Base-by-base conservation (phyloP, 2,329 filamentous ascomycete species). In the Aureobasidium melanogenum region DNA sequence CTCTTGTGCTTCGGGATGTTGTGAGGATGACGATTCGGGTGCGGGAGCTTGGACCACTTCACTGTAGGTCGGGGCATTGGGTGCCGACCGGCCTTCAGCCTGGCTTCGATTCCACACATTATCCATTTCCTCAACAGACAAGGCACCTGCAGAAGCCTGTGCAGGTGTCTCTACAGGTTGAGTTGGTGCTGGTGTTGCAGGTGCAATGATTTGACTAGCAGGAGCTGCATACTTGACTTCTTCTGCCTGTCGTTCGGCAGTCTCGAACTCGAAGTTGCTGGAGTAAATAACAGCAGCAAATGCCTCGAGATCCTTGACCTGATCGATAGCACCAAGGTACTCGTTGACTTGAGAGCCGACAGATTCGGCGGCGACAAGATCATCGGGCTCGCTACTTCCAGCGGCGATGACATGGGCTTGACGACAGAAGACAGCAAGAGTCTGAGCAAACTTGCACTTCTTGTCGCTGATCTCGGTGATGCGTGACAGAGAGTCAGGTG, bases 391-490 rank as follows among this genome's bases (percentile, higher is more conserved):
- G 82, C 85, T 75, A 84, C 82, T 67, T 15, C 89, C 89, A 69
- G 88, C 87, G 57, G 92, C 93, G 67, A 99, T 96, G 59, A 80
- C 82, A 73, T 96, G 92, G 5, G 93, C 93, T 77, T 99, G 92
- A 66, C 91, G 85, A 41, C 91, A 94, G 68, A 97, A 83, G 6
- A 96, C 88, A 2, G 93, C 95, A 38, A 99, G 80, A 58, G 95
- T 87, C 74, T 90, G 95, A 50, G 94, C 94, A 43, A 99, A 82
- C 75, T 92, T 93, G 41, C 87, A 80, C 67, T 82, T 83, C 38
- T 58, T 79, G 19, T 73, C 69, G 12, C 72, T 64, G 41, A 70
- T 80, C 80, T 57, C 78, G 71, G 72, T 84, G 51, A 80, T 76
- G 7, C 84, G 75, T 62, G 72, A 70, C 28, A 76, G 71, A 17